A percentile compares a stretch with the other conserved stretches of the same genome.
Conservation (phyloP, 495 filamentous ascomycete genomes). For the Penicillium bovifimosum region DNA sequence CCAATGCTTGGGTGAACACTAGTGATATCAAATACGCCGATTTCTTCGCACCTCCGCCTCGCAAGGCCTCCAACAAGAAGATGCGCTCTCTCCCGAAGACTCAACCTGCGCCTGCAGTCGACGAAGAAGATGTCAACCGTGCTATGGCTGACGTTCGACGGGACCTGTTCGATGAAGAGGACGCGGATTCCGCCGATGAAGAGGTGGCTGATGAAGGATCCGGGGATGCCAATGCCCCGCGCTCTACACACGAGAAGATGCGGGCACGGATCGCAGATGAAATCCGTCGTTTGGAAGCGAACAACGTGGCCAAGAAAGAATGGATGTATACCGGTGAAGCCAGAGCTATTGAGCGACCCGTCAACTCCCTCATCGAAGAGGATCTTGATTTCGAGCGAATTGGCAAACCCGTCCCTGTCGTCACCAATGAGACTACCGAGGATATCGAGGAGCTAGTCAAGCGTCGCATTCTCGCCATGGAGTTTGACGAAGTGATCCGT, state of each 20-base stretch:
- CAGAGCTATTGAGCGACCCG: constrained; percentile 68
- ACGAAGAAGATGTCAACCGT: constrained; percentile 64
- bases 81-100: constrained; percentile 45
- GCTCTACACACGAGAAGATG: constrained; percentile 78
- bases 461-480: constrained; percentile 78
- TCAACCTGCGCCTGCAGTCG: constrained; percentile 40
- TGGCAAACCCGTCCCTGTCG: constrained; percentile 92
- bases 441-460: constrained; percentile 93
- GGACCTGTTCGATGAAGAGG: constrained; percentile 83
- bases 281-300: constrained; percentile 83
- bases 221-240: constrained; percentile 48
- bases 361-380: constrained; percentile 91
- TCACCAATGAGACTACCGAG: constrained; percentile 89
- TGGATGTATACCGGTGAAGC: constrained; percentile 93
- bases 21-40: constrained; percentile 83
- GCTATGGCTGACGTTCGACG: constrained; percentile 88
- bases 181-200: constrained; percentile 39
- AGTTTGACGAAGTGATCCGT: constrained; percentile 89
- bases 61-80: constrained; percentile 55
- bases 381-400: constrained; percentile 92
- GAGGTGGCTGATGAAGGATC: constrained; percentile 39
- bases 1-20: constrained; percentile 58
- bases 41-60: constrained; percentile 81
- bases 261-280: constrained; percentile 81
- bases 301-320: constrained; percentile 82